Conservation (phyloP, 2,329 filamentous ascomycete genomes). For the Aspergillus intermedius region DNA sequence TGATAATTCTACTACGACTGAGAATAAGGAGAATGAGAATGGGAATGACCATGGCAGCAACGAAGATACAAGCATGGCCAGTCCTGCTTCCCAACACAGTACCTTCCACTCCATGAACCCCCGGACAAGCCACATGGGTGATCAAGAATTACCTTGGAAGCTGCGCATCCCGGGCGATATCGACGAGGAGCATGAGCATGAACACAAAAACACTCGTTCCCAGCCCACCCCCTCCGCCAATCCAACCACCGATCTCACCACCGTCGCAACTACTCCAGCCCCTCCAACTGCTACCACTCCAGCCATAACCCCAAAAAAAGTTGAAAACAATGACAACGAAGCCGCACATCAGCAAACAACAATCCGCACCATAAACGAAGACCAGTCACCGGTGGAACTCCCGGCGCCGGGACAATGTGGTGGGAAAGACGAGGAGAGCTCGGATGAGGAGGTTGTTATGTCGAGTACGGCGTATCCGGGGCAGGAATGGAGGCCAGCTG, state of each 20-base stretch:
- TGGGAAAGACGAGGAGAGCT: slow-evolving; percentile 21
- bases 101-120: slow-evolving; percentile 26
- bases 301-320: too few relatives aligned
- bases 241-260: slow-evolving; percentile 6
- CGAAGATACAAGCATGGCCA: not conserved
- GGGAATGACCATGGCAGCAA: not conserved
- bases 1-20: too few relatives aligned
- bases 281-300: not conserved
- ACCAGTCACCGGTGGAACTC: slow-evolving; percentile 27
- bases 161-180: slow-evolving; percentile 27
- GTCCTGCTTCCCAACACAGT: slow-evolving; percentile 22
- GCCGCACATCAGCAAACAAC: slow-evolving; percentile 13
- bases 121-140: slow-evolving; percentile 25
- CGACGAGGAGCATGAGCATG: slow-evolving; percentile 4
- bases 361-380: slow-evolving; percentile 16
- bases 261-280: too few relatives aligned
- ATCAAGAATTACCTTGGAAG: slow-evolving; percentile 33
- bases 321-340: not conserved
- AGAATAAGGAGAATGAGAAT: too few relatives aligned
- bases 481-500: slow-evolving; percentile 40
- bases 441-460: slow-evolving; percentile 43
- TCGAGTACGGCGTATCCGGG: slow-evolving; percentile 45
- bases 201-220: too few relatives aligned
- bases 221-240: slow-evolving; percentile 2
- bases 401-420: slow-evolving; percentile 10